Conservation (phyloP, 1,139 yeast species). For the Yamadazyma epiphylla region DNA sequence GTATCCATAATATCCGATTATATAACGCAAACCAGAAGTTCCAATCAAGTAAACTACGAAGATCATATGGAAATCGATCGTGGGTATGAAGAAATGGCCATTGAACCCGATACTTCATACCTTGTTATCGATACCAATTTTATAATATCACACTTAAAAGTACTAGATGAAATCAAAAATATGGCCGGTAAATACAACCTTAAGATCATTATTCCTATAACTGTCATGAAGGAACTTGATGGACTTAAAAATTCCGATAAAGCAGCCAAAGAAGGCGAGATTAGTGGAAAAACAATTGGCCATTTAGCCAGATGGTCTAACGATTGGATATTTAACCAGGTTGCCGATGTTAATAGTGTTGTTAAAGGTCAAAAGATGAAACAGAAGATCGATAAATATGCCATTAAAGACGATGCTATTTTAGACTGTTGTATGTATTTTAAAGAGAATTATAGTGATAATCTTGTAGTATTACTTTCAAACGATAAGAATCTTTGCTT, state of each 20-base stretch:
- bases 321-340: slow-evolving; percentile 67
- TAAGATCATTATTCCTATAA: slow-evolving; percentile 60
- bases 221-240: slow-evolving; percentile 74
- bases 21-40: slow-evolving; percentile 21
- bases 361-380: slow-evolving; percentile 64
- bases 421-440: slow-evolving; percentile 79
- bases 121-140: slow-evolving; percentile 79
- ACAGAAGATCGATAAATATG: slow-evolving; percentile 42
- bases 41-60: slow-evolving; percentile 9
- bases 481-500: slow-evolving; percentile 81
- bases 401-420: slow-evolving; percentile 74
- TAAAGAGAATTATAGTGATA: slow-evolving; percentile 31
- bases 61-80: slow-evolving; percentile 17
- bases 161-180: slow-evolving; percentile 47
- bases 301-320: slow-evolving; percentile 69
- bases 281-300: slow-evolving; percentile 37
- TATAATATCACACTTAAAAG: slow-evolving; percentile 57
- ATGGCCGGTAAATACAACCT: slow-evolving; percentile 41
- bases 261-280: slow-evolving; percentile 7
- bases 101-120: slow-evolving; percentile 25
- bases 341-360: slow-evolving; percentile 48
- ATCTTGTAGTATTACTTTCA: slow-evolving; percentile 63
- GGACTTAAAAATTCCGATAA: slow-evolving; percentile 56
- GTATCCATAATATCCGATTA: slow-evolving; percentile 43
- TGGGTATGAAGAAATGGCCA: slow-evolving; percentile 10